phyloP scores from a whole-genome alignment of 805 yeast genomes.

The Hanseniaspora lachancei region DNA sequence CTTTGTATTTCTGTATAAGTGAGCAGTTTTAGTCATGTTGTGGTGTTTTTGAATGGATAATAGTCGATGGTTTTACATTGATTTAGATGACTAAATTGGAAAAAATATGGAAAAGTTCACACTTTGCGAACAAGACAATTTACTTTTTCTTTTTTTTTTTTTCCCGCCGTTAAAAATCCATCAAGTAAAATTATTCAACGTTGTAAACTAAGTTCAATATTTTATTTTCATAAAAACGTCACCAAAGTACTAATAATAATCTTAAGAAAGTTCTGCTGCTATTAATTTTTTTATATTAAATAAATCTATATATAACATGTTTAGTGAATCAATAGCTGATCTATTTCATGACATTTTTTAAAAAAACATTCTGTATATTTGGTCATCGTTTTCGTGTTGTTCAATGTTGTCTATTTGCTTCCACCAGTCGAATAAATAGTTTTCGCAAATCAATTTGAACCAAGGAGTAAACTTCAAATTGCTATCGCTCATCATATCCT shows the following conservation, averaged over 20 bases:
- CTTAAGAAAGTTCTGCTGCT: too few relatives aligned
- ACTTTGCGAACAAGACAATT: too few relatives aligned
- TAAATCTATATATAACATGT: neutral
- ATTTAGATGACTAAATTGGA: too few relatives aligned
- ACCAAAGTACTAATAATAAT: too few relatives aligned
- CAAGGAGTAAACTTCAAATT: slow-evolving; percentile 83
- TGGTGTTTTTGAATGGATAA: neutral
- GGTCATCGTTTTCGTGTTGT: slow-evolving; percentile 31
- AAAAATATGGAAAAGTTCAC: too few relatives aligned
- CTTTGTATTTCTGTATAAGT: slow-evolving; percentile 55
- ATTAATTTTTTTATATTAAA: too few relatives aligned
- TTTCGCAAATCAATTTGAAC: slow-evolving; percentile 91
- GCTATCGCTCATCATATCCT: slow-evolving; percentile 60
- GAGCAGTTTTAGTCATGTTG: slow-evolving; percentile 21
- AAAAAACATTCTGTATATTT: slow-evolving; percentile 27
- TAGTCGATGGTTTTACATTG: neutral
- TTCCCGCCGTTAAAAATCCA: too few relatives aligned
- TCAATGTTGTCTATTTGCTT: slow-evolving; percentile 48
- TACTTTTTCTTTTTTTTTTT: too few relatives aligned
- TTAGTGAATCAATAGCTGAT: neutral
- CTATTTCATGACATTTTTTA: neutral
- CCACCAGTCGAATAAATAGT: slow-evolving; percentile 93
- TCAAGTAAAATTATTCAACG: too few relatives aligned
- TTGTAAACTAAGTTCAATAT: too few relatives aligned
- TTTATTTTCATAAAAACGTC: too few relatives aligned